Evolutionary conservation across 1,284 basidiomycete genomes (phyloP), one percentile per base, ranked within the genome.

Genomic region (Cryptococcus sp.): DNA sequence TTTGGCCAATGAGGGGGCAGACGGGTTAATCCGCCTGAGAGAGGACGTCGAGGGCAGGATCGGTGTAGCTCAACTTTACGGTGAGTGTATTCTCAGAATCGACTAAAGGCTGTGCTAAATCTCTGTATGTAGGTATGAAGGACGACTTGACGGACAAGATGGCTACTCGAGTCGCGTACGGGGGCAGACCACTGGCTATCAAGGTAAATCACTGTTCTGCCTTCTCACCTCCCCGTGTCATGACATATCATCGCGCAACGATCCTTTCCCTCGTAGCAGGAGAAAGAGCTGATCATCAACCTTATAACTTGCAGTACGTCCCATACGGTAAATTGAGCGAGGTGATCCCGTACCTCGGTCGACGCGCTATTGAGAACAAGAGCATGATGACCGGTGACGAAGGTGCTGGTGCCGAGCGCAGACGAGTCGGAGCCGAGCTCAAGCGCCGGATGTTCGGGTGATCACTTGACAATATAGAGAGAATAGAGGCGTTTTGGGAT

Each of bases 281-380:
- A 31, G 5, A 31, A 4, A 31, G 27, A 31, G 27, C 27, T 31
- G 27, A 31, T 31, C 27, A 4, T 31, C 27, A 52, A 17, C 44
- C 41, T 27, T 40, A n/a, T 31, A 4, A 31, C 27, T 20, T 46
- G 58, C 84, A 83, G 78, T 89, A 91, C 72, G 82, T 92, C 19
- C 90, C 91, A 0, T 94, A 93, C 67, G 91, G 91, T 11, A 83
- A 84, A n/a, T 80, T 91, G n/a, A 80, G 81, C 13, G 89, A 90
- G 61, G 85, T 87, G 35, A 83, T 91, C 82, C 89, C 89, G 0
- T 91, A 89, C 73, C 82, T 90, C 17, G 83, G 85, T 23, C 82
- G 88, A 46, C 81, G 89, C 39, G 89, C 89, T 1, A 84, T 88
- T n/a, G 89, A 91, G 82, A 91, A 91, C 69, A 87, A 87, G 78